Percentiles rank a stretch among this genome's conserved stretches.
These are phyloP conservation scores for Eucalyptus dawsonii DNA, from an alignment of 345 rosid genomes.

Conservation along the genomic window DNA sequence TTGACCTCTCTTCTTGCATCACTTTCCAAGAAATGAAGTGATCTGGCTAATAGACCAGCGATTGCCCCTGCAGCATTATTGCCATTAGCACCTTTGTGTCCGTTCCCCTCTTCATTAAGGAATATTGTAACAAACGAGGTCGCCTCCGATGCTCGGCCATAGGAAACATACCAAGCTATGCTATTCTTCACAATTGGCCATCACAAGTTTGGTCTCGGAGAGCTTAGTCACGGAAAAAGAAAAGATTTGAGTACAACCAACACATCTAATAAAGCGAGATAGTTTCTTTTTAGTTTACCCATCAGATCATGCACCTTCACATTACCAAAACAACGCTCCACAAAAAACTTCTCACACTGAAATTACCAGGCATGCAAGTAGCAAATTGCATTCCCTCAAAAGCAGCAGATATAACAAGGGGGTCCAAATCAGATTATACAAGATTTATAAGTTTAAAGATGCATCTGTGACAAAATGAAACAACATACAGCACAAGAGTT, in stretches of 20 bases:
- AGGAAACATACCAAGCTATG: not conserved
- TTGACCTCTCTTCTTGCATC: not conserved
- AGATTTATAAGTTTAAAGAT: not conserved
- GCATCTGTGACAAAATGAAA: not conserved
- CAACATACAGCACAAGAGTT: not conserved
- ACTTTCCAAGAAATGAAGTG: not conserved
- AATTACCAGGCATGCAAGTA: not conserved
- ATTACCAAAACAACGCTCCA: not conserved
- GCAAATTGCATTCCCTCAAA: not conserved
- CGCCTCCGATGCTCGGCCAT: not conserved
- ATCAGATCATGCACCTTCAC: not conserved
- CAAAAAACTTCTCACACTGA: not conserved
- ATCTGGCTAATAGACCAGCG: not conserved
- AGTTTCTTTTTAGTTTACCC: not conserved
- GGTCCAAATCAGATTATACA: not conserved
- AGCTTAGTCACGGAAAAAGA: not conserved
- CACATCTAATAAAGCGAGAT: not conserved
- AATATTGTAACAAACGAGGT: not conserved
- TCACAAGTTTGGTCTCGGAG: not conserved
- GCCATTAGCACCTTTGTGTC: not conserved
- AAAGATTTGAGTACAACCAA: not conserved
- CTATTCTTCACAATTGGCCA: not conserved
- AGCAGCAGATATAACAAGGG: not conserved
- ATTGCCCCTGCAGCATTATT: not conserved
- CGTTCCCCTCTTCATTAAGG: not conserved